Evolutionary conservation across 257 asterid species (phyloP), one percentile per base, ranked within the genome.

Genomic region (Primulina tabacum): DNA sequence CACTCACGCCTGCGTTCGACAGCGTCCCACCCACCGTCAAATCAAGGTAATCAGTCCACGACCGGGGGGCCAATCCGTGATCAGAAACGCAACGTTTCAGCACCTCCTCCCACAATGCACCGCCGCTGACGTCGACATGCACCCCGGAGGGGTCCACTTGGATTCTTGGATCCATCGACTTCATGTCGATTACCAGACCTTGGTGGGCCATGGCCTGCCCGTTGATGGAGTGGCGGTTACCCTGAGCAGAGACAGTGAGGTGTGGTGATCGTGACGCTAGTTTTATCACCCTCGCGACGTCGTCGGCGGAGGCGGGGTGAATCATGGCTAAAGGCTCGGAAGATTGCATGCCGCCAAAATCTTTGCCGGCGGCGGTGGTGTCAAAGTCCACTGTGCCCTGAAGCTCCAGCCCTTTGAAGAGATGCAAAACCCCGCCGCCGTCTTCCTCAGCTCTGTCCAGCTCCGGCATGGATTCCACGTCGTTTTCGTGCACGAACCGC

Each of bases 1-100:
- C 99, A 26, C 99, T 90, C 4, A 93, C 90, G 65, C 99, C 96
- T 79, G 91, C 99, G 86, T 93, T 90, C 4, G 97, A 90, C 28
- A 93, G 73, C 59, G 99, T 90, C 40, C 97, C 99, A 1, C 99
- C 99, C 5, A 93, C 96, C 72, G 99, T 93, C 52, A 93, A 73
- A 2, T 88, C 92, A 14, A 93, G 72, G 68, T 93, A 93, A 60
- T 90, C 97, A 57, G 99, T 90, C 99, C 99, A 93, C 28, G 97
- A 90, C 57, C 87, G 83, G 0, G 99, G 99, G 34, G 96, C 84
- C 12, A 87, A 63, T 28, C 96, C 92, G 75, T 77, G 43, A 1
- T 71, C 74, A 38, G n/a, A 60, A 20, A 90, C 90, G 80, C 96
- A 90, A 82, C 65, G 73, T 34, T 64, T 74, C 77, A 93, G 70